A percentile compares a stretch with the other conserved stretches of the same genome.
These are phyloP conservation scores for Trametes villosa DNA, from an alignment of 768 basidiomycete genomes.

Conservation along the genomic window DNA sequence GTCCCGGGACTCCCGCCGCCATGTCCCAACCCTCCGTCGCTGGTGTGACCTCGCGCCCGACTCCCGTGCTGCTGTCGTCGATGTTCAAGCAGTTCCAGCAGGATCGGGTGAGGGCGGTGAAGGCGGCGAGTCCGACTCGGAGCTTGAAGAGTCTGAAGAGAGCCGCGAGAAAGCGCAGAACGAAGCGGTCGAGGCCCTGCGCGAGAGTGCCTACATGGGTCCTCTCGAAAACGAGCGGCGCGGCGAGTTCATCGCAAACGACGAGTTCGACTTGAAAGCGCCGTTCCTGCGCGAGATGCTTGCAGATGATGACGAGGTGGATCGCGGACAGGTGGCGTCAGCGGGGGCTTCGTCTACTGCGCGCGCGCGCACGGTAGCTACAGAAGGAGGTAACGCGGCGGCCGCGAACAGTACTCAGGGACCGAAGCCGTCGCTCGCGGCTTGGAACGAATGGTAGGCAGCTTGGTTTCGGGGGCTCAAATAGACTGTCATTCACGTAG, in stretches of 20 bases:
- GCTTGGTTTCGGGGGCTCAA: neutral
- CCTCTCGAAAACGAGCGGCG: neutral
- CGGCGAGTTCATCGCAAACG: neutral
- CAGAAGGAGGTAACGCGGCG: neutral
- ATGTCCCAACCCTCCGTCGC: neutral
- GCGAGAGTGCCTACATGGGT: neutral
- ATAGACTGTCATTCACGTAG: neutral
- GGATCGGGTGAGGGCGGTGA: neutral
- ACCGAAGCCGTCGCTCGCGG: neutral
- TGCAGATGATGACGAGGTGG: neutral
- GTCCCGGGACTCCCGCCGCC: neutral
- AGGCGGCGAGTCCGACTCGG: neutral
- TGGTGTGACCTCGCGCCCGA: neutral
- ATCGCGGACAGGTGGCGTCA: neutral
- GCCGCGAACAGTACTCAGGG: neutral
- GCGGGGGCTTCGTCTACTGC: too few species aligned
- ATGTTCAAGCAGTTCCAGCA: too few species aligned
- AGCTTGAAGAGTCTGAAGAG: neutral
- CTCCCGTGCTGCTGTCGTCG: neutral
- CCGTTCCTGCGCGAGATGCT: neutral
- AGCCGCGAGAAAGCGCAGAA: neutral
- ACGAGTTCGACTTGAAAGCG: neutral
- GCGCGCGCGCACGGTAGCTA: too few species aligned
- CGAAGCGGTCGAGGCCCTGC: neutral
- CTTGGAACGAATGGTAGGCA: neutral